Conservation (phyloP, 2,329 filamentous ascomycete genomes). For the Penicillium griseofulvum region DNA sequence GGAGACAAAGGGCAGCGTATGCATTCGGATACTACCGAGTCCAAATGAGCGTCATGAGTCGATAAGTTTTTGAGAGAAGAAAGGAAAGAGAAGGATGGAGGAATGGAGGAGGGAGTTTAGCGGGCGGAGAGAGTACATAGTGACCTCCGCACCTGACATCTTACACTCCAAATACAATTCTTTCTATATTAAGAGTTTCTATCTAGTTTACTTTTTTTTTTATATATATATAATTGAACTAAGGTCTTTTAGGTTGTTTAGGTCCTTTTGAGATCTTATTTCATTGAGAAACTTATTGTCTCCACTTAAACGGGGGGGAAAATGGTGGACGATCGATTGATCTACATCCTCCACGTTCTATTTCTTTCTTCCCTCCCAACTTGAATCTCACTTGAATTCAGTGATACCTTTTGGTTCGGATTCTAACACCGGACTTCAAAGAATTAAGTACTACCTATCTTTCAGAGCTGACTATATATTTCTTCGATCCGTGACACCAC, state of each 20-base stretch:
- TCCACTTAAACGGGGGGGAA: constrained; percentile 1
- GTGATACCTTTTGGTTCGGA: constrained; percentile 10
- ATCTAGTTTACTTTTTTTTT: background rate
- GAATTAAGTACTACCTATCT: background rate
- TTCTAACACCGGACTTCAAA: constrained; percentile 9
- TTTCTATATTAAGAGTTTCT: background rate
- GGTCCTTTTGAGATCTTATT: background rate
- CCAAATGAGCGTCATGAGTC: constrained; percentile 13
- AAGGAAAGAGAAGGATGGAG: constrained; percentile 8
- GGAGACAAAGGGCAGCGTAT: constrained; percentile 7
- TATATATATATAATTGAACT: no score
- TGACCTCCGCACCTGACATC: constrained; percentile 12
- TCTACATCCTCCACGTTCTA: constrained; percentile 2
- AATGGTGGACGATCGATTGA: constrained; percentile 6
- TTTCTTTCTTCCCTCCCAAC: background rate
- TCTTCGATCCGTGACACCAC: constrained; percentile 1
- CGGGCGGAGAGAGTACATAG: constrained; percentile 4
- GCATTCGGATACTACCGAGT: constrained; percentile 16
- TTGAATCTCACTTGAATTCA: background rate
- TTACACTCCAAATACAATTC: background rate
- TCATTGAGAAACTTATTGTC: background rate
- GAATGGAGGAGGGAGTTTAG: constrained; percentile 2
- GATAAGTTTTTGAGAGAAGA: constrained; percentile 14
- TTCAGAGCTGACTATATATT: background rate
- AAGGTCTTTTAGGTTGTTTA: background rate